Percentiles rank a stretch among this genome's conserved stretches.
Conservation (phyloP, 768 basidiomycete genomes). For the Suillus decipiens region DNA sequence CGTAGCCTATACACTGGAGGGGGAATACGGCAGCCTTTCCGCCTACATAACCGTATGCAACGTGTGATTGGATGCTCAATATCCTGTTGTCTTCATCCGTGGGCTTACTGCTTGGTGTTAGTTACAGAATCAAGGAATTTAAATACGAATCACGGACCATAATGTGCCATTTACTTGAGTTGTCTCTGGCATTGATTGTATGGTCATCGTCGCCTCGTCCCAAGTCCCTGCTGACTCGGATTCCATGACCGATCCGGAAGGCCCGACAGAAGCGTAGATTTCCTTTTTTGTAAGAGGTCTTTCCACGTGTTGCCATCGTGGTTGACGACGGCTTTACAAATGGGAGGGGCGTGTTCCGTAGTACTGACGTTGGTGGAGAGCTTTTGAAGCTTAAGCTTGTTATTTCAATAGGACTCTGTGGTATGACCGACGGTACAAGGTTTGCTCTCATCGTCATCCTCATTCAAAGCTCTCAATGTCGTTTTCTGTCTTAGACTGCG, state of each 20-base stretch:
- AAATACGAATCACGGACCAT: neutral
- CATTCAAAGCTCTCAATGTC: neutral
- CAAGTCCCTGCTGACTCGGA: neutral
- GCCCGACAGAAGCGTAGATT: neutral
- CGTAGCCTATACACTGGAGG: slow-evolving; percentile 86
- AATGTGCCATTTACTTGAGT: neutral
- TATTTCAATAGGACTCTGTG: slow-evolving; percentile 1
- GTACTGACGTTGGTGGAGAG: neutral
- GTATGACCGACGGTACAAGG: slow-evolving; percentile 66
- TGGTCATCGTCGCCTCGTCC: slow-evolving; percentile 1
- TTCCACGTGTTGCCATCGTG: slow-evolving; percentile 3
- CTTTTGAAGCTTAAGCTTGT: neutral
- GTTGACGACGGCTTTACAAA: neutral
- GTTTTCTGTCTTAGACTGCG: slow-evolving; percentile 55
- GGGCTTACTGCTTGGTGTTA: neutral
- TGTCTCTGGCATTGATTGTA: neutral
- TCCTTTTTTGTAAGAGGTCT: neutral
- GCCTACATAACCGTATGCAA: slow-evolving; percentile 92
- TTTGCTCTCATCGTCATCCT: slow-evolving; percentile 18
- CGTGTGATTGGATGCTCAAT: slow-evolving; percentile 91
- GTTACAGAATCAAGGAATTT: neutral
- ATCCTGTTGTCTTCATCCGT: slow-evolving; percentile 49
- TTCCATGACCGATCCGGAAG: neutral
- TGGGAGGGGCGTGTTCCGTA: slow-evolving; percentile 6
- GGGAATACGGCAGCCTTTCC: slow-evolving; percentile 79